These are phyloP conservation scores for Melampsora abietis-canadensis DNA, from an alignment of 1,284 basidiomycete genomes.

Conservation along the genomic window DNA sequence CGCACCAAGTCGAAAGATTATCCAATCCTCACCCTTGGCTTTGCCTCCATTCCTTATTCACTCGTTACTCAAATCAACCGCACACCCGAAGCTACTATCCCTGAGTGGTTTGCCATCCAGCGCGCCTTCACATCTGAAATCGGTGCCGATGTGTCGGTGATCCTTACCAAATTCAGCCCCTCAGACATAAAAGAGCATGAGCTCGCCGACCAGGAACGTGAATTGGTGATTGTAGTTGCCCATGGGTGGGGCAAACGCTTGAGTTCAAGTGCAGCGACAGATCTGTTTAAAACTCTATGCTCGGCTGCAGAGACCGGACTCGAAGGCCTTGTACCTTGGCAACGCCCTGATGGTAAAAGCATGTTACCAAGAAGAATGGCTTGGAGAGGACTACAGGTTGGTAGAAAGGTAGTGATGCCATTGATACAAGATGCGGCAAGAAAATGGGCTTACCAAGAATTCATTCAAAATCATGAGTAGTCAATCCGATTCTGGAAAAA, in stretches of 20 bases:
- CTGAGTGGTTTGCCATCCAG: conserved; percentile 51
- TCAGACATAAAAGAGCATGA: conserved; percentile 26
- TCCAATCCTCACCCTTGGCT: conserved; percentile 52
- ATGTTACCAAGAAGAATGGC: conserved; percentile 45
- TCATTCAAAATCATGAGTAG: too few species aligned
- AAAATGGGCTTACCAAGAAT: conserved; percentile 15
- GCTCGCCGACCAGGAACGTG: conserved; percentile 44
- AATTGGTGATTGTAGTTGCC: conserved; percentile 49
- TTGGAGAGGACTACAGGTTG: conserved; percentile 29
- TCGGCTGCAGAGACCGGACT: conserved; percentile 44
- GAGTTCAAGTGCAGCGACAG: conserved; percentile 25
- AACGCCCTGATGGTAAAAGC: conserved; percentile 46
- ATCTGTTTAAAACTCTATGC: conserved; percentile 45
- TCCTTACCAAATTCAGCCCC: conserved; percentile 45
- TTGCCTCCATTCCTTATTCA: conserved; percentile 53
- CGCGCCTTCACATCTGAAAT: conserved; percentile 48
- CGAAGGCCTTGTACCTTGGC: conserved; percentile 44
- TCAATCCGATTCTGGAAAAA: too few species aligned
- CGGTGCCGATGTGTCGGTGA: conserved; percentile 48
- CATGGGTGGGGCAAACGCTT: conserved; percentile 47
- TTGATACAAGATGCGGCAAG: conserved; percentile 22
- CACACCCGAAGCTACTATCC: conserved; percentile 46
- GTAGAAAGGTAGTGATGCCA: conserved; percentile 30
- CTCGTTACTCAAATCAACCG: conserved; percentile 52
- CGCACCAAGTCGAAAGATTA: conserved; percentile 48